Evolutionary conservation across 1,284 basidiomycete genomes (phyloP).

Genomic region (Farysia itapuensis): DNA sequence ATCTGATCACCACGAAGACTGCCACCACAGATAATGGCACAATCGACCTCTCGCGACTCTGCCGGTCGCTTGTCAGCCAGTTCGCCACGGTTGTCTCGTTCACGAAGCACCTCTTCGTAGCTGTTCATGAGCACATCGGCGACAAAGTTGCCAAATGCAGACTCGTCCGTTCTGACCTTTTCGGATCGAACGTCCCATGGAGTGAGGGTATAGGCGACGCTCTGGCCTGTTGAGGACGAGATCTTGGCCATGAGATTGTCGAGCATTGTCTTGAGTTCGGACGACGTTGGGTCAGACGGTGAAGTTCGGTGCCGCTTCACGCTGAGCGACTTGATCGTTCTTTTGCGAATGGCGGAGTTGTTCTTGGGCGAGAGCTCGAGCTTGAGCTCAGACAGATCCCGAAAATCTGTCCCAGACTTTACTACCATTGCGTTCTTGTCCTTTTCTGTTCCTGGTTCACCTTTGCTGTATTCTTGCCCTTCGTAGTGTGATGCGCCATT

Average conservation of each 20-base stretch:
- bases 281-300: constrained; percentile 68
- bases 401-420: constrained; percentile 89
- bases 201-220: constrained; percentile 71
- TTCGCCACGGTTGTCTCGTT: constrained; percentile 63
- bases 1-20: constrained; percentile 81
- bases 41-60: constrained; percentile 36
- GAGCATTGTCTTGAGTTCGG: constrained; percentile 68
- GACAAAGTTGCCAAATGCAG: constrained; percentile 82
- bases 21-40: constrained; percentile 62
- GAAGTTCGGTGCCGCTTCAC: constrained; percentile 71
- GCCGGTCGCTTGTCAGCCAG: constrained; percentile 9
- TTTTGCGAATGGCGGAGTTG: constrained; percentile 68
- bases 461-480: constrained; percentile 67
- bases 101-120: constrained; percentile 77
- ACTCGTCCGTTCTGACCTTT: constrained; percentile 72
- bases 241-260: constrained; percentile 73
- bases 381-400: constrained; percentile 75
- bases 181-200: constrained; percentile 76
- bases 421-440: constrained; percentile 67
- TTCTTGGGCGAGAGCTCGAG: constrained; percentile 69
- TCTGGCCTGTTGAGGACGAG: constrained; percentile 67
- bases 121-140: constrained; percentile 82
- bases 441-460: constrained; percentile 70
- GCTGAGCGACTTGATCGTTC: constrained; percentile 69
- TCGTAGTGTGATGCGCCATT: constrained; percentile 75